These are phyloP conservation scores for Medakamo hakoo DNA, from an alignment of 139 green algal species.

Conservation along the genomic window DNA sequence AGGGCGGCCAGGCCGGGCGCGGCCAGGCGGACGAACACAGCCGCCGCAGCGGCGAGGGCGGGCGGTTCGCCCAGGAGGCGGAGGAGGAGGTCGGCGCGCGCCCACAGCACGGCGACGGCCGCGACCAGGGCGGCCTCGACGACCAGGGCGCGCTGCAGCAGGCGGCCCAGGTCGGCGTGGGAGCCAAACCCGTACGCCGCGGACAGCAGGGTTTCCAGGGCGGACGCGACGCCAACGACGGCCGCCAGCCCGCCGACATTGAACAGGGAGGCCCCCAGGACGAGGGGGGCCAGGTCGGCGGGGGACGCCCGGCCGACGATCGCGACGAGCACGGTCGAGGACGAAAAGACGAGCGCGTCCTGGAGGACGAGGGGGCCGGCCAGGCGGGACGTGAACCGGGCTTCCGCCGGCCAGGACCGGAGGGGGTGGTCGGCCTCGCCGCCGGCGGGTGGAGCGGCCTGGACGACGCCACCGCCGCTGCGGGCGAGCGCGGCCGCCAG, in stretches of 20 bases:
- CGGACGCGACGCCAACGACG: not conserved
- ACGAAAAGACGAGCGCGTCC: no score
- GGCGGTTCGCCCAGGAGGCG: not conserved
- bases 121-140: not conserved
- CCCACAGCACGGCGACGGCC: not conserved
- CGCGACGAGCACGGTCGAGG: no score
- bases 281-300: not conserved
- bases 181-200: no score
- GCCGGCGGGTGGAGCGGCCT: no score
- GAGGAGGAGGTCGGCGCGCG: no score
- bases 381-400: no score
- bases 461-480: no score
- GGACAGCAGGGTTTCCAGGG: not conserved
- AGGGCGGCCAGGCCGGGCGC: not conserved
- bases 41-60: not conserved
- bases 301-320: no score
- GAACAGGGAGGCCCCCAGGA: not conserved
- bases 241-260: not conserved
- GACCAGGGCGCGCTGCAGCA: not conserved
- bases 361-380: no score
- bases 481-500: no score
- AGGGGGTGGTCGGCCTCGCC: no score
- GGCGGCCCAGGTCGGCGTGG: not conserved
- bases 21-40: not conserved
- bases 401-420: no score